These are phyloP conservation scores for Oldenlandia corymbosa DNA, from an alignment of 257 asterid species.

Conservation along the genomic window DNA sequence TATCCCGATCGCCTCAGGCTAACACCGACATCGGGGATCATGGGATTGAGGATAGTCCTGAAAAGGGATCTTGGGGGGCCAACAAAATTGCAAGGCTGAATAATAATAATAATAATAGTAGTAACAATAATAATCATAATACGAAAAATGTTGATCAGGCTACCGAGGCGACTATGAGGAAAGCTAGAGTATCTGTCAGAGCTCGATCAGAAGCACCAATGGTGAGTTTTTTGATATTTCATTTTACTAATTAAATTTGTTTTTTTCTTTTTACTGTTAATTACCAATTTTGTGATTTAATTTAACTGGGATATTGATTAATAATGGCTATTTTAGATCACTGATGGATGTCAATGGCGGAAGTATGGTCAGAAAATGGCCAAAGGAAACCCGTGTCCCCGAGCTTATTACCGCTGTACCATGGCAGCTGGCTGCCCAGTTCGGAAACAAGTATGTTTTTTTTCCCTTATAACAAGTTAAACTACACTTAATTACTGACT, in stretches of 20 bases:
- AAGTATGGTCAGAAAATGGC: slow-evolving; percentile 98
- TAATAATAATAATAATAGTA: slow-evolving; percentile 17
- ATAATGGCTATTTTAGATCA: slow-evolving; percentile 33
- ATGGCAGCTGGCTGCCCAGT: slow-evolving; percentile 97
- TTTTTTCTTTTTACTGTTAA: neutral
- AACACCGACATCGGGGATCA: slow-evolving; percentile 20
- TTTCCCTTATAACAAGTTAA: too few relatives aligned
- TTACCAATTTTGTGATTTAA: too few relatives aligned
- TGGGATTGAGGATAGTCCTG: slow-evolving; percentile 35
- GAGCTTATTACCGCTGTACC: slow-evolving; percentile 95
- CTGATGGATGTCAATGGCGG: slow-evolving; percentile 98
- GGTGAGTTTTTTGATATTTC: too few relatives aligned
- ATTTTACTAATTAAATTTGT: too few relatives aligned
- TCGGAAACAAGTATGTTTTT: slow-evolving; percentile 69
- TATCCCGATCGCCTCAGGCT: slow-evolving; percentile 29
- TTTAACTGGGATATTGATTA: neutral
- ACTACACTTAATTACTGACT: too few relatives aligned
- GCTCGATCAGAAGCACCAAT: slow-evolving; percentile 87
- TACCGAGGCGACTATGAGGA: slow-evolving; percentile 87
- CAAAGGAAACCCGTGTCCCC: slow-evolving; percentile 93
- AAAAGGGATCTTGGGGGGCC: slow-evolving; percentile 34
- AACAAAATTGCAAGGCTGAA: slow-evolving; percentile 42
- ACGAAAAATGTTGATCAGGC: slow-evolving; percentile 64
- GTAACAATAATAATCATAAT: too few relatives aligned
- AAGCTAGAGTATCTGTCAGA: slow-evolving; percentile 94